These are phyloP conservation scores for Sisymbrium altissimum DNA, from an alignment of 345 rosid genomes.

Conservation along the genomic window DNA sequence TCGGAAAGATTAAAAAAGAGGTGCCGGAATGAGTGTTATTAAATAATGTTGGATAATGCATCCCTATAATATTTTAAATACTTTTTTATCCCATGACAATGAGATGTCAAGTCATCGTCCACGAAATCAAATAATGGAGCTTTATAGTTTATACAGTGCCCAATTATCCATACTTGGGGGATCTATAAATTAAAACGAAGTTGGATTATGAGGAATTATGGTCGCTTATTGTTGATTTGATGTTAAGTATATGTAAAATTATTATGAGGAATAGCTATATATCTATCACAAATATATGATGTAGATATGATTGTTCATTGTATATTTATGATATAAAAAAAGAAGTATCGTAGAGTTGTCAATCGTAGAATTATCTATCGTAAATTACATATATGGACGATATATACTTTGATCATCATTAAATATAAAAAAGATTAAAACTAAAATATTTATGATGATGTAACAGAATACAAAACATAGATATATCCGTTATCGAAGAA, in stretches of 20 bases:
- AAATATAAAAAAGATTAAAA: too few relatives aligned
- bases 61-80: neutral
- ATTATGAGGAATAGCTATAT: too few relatives aligned
- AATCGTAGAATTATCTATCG: too few relatives aligned
- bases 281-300: too few relatives aligned
- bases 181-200: constrained; percentile 1
- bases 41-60: constrained; percentile 9
- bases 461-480: neutral
- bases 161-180: neutral
- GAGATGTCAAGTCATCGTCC: constrained; percentile 26
- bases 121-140: constrained; percentile 11
- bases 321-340: too few relatives aligned
- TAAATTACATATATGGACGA: too few relatives aligned
- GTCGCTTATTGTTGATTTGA: neutral
- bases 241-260: neutral
- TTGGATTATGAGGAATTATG: neutral
- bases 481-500: neutral
- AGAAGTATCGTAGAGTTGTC: too few relatives aligned
- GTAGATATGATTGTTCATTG: too few relatives aligned
- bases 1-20: neutral
- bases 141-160: neutral
- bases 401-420: too few relatives aligned
- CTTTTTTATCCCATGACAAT: neutral
- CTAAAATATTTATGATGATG: too few relatives aligned
- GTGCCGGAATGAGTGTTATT: neutral